phyloP scores from a whole-genome alignment of 2,329 filamentous ascomycete species.

The Aspergillus clavatus region DNA sequence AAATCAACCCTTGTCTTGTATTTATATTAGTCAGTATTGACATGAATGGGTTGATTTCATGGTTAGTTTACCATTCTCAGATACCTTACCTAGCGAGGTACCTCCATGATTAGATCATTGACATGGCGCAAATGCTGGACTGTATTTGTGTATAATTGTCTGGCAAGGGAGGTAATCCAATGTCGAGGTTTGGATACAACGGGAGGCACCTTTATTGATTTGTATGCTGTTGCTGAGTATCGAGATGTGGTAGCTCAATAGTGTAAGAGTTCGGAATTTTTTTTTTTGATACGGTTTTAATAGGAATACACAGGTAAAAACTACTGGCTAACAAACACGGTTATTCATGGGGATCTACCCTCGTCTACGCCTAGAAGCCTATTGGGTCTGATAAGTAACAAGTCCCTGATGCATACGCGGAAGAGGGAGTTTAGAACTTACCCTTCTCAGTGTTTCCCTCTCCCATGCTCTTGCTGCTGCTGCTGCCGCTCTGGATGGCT shows the following conservation, averaged over 20 bases:
- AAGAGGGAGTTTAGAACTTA: constrained; percentile 14
- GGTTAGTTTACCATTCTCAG: too few species aligned
- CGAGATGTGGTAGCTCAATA: too few species aligned
- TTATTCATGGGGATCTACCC: background rate
- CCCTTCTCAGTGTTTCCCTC: constrained; percentile 78
- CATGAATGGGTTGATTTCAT: too few species aligned
- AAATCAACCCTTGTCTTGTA: background rate
- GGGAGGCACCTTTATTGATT: too few species aligned
- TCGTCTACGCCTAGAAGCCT: background rate
- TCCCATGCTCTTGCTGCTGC: constrained; percentile 87
- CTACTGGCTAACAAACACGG: background rate
- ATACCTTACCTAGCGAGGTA: background rate
- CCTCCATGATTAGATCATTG: too few species aligned
- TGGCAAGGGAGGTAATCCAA: background rate
- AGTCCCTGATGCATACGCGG: too few species aligned
- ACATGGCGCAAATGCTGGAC: background rate
- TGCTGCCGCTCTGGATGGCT: constrained; percentile 85
- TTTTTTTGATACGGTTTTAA: background rate
- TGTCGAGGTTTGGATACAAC: too few species aligned
- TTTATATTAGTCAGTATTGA: background rate
- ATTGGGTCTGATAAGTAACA: too few species aligned
- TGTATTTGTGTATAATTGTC: background rate
- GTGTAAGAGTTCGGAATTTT: background rate
- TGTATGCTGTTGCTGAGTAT: background rate
- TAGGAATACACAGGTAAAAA: background rate